A percentile compares a stretch with the other conserved stretches of the same genome.
Evolutionary conservation across 2,329 filamentous ascomycete genomes (phyloP).

Genomic region (Triangularia setosa): DNA sequence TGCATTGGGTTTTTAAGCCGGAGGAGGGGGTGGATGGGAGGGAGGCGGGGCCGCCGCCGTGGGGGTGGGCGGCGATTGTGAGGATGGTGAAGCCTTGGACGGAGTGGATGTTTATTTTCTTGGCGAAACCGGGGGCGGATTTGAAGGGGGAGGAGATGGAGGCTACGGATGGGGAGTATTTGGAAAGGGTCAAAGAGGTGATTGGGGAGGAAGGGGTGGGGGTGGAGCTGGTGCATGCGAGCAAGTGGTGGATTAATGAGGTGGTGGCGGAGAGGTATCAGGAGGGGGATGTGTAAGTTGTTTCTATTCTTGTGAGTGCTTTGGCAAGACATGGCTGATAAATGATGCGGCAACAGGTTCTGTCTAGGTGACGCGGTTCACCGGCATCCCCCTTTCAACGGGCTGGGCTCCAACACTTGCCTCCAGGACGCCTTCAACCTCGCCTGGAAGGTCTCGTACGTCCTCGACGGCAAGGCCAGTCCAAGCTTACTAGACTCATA

Average conservation of each 20-base stretch:
- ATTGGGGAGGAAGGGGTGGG: conserved; percentile 53
- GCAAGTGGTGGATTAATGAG: conserved; percentile 60
- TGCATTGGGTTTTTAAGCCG: conserved; percentile 59
- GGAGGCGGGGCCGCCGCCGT: conserved; percentile 47
- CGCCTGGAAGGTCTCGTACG: conserved; percentile 52
- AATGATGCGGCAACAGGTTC: no score
- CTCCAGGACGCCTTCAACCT: conserved; percentile 55
- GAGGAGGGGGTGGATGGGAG: conserved; percentile 37
- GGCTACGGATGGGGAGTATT: conserved; percentile 45
- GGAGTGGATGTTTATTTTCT: conserved; percentile 58
- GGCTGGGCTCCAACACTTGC: conserved; percentile 56
- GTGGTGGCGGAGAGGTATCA: conserved; percentile 55
- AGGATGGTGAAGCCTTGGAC: conserved; percentile 62
- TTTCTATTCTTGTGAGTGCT: background rate
- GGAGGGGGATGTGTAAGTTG: conserved; percentile 39
- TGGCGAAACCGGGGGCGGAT: conserved; percentile 40
- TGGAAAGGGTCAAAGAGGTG: conserved; percentile 42
- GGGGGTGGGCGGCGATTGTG: conserved; percentile 46
- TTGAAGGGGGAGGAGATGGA: conserved; percentile 32
- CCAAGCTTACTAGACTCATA: conserved; percentile 41
- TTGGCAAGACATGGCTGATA: no score
- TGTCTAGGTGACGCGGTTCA: conserved; percentile 57
- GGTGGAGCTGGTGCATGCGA: conserved; percentile 49
- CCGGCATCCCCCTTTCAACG: conserved; percentile 55
- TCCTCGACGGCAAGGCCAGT: conserved; percentile 37